Evolutionary conservation across 2,329 filamentous ascomycete species (phyloP), one percentile per base, ranked within the genome.

Genomic region (Aaosphaeria pasadenensis): DNA sequence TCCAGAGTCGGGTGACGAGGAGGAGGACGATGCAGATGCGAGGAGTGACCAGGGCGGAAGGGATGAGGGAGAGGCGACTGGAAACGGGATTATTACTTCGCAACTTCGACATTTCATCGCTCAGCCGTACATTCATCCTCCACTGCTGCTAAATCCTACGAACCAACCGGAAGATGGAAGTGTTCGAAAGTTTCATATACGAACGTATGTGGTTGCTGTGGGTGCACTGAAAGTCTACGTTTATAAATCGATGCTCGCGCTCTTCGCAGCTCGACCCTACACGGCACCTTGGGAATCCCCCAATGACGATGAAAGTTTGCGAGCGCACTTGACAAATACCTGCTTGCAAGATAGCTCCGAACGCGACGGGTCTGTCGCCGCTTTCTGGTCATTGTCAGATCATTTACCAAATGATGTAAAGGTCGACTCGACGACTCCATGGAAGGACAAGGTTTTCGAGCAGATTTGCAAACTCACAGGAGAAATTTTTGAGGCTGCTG

Each of bases 71-170:
- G 58, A 65, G 41, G 60, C 69, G 4, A 63, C 66, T 24, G 63
- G 59, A 9, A 69, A 77, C 39, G 78, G 77, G 58, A 87, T 96
- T 56, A 87, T 89, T 47, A 89, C 92, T 3, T 94, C 89, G 1
- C 91, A 96, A 65, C 85, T 99, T 43, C 87, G 94, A 50, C 92
- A 99, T 74, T 99, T 99, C 74, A 85, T 97, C 62, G 91, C 88
- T 5, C 94, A 99, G 71, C 89, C 90, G 1, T 99, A 99, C 71
- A 92, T 99, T 60, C 83, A 95, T 68, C 89, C 87, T 1, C 91
- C 92, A 0, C 81, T 97, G 4, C 79, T 96, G 9, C 74, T 92
- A 3, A 79, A 76, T 30, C 74, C 60, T 1, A 32, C 11, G 57
- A 56, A 33, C 11, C 36, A 45, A 41, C 11, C 33, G 39, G 11